Percentiles rank a stretch among this genome's conserved stretches.
Evolutionary conservation across 768 basidiomycete species (phyloP).

Genomic region (Trametes cinnabarina): DNA sequence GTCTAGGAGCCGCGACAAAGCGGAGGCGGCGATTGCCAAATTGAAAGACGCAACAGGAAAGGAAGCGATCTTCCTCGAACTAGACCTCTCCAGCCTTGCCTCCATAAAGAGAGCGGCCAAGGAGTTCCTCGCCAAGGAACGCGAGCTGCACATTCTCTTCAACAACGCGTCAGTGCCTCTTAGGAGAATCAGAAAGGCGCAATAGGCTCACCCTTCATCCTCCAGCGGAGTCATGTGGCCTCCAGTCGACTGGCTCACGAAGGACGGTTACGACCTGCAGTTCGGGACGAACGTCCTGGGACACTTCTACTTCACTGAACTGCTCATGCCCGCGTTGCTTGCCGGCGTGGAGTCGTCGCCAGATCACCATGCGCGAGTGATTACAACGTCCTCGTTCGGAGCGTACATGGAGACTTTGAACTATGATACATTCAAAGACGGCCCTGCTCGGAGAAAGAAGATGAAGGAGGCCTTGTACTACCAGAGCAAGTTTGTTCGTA

Average conservation of each 20-base stretch:
- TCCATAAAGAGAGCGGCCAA: constrained; percentile 39
- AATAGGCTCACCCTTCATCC: neutral
- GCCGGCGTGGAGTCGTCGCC: constrained; percentile 38
- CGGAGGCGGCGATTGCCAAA: constrained; percentile 49
- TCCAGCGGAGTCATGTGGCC: constrained; percentile 49
- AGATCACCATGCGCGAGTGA: constrained; percentile 45
- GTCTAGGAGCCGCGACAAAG: constrained; percentile 44
- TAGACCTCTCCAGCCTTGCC: constrained; percentile 42
- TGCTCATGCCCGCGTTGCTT: constrained; percentile 48
- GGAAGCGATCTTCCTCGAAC: constrained; percentile 41
- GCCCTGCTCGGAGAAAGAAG: constrained; percentile 21
- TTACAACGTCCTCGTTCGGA: constrained; percentile 45
- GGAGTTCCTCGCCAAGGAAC: constrained; percentile 44
- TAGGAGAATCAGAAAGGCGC: neutral
- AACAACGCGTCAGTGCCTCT: constrained; percentile 47
- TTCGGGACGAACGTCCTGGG: constrained; percentile 60
- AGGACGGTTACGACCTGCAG: constrained; percentile 51
- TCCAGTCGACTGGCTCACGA: constrained; percentile 41
- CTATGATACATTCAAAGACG: constrained; percentile 38
- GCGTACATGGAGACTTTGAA: constrained; percentile 35
- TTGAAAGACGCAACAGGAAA: constrained; percentile 46
- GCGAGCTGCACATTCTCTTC: constrained; percentile 46
- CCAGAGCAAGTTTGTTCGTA: constrained; percentile 48
- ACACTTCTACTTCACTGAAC: constrained; percentile 31
- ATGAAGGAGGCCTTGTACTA: constrained; percentile 21